Base-by-base conservation (phyloP, 1,284 basidiomycete genomes). In the Cutaneotrichosporon arboriforme region DNA sequence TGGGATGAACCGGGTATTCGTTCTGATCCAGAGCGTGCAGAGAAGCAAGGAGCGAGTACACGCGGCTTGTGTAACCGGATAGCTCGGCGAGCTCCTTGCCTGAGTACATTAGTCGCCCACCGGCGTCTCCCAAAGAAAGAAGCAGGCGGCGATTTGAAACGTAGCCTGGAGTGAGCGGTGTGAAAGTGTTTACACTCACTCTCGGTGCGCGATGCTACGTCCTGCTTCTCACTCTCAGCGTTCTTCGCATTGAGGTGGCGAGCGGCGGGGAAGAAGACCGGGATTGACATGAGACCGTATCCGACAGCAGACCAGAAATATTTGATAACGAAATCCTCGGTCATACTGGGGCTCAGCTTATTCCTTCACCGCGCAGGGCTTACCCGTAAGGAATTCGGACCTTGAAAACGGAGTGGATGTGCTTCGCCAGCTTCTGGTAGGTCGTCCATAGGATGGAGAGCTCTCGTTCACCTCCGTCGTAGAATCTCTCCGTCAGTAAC, bases 71-170 rank as follows among this genome's bases (percentile, higher is more conserved):
- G 61, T 92, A 85, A 9, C 93, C 93, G 0, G 91, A 90, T 22
- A 97, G 82, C 70, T 96, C 90, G 39, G 96, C 84, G 2, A 98
- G 79, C 64, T 94, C 91, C 67, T 78, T 79, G 51, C 76, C 77
- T 4, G 74, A 76, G 54, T 76, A 77, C 77, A 78, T 78, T 39
- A 96, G 77, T 35, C 91, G 81, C 2, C 92, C 91, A 18, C 93
- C 94, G 0, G 93, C 94, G 66, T 98, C 93, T 4, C 93, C 92
- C 5, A 97, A 82, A 0, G 92, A 92, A 34, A 97, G 80, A 3
- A 97, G 80, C 4, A 97, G 81, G 18, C 93, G 83, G n/a, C 92
- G 83, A 59, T 93, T 96, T 20, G 92, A 94, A 52, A 97, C 91
- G 73, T 97, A 97, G n/a, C 85, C 89, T 90, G 58, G 15, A 41